These are phyloP conservation scores for Aspergillus puulaauensis DNA, from an alignment of 2,329 filamentous ascomycete species.

Conservation along the genomic window DNA sequence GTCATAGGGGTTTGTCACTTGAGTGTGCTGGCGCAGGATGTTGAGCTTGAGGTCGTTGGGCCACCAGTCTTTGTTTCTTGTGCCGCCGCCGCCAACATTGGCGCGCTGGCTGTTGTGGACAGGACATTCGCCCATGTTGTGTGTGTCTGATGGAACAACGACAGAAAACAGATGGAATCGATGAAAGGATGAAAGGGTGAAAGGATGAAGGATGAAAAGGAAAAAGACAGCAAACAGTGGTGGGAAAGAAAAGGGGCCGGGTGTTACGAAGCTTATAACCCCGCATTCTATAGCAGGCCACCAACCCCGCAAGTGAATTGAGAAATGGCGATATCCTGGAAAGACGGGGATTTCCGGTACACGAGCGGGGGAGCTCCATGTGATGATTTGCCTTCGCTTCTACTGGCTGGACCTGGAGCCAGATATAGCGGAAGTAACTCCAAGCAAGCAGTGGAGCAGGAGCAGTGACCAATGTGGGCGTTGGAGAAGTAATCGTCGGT, in stretches of 20 bases:
- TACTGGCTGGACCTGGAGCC: not conserved
- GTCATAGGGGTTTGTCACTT: constrained; percentile 62
- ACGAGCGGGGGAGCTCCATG: not conserved
- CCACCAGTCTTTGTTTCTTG: constrained; percentile 72
- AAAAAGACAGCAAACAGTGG: not conserved
- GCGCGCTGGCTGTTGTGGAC: constrained; percentile 22
- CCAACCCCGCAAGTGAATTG: not conserved
- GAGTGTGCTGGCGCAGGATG: constrained; percentile 70
- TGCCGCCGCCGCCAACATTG: constrained; percentile 60
- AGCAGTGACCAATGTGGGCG: not conserved
- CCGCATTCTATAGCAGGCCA: constrained; percentile 4
- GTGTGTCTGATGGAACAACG: not conserved
- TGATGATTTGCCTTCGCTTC: not conserved
- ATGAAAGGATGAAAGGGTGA: not conserved
- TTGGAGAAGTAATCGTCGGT: not conserved
- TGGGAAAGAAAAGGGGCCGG: not conserved
- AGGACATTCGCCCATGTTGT: constrained; percentile 22
- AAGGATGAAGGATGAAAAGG: not conserved
- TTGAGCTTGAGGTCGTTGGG: constrained; percentile 66
- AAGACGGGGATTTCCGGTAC: not conserved
- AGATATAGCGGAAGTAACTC: not conserved
- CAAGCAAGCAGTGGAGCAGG: not conserved
- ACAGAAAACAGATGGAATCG: not conserved
- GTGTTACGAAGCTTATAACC: not conserved
- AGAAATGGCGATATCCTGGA: no score